phyloP scores from a whole-genome alignment of 495 filamentous ascomycete species.

The Hyaloscypha variabilis region DNA sequence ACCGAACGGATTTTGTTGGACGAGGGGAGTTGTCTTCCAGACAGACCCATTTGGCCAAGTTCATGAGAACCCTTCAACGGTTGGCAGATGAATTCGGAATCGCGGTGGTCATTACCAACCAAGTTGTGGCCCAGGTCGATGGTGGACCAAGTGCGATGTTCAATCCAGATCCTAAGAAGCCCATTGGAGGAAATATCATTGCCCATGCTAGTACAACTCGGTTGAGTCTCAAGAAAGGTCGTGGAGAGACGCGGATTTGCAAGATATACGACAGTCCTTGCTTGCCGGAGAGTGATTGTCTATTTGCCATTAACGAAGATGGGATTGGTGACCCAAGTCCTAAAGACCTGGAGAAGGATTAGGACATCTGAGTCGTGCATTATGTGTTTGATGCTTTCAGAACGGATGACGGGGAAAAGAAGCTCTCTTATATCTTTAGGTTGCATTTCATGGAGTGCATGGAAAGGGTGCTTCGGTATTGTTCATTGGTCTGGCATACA shows the following conservation, averaged over 20 bases:
- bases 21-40: conserved; percentile 89
- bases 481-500: background rate
- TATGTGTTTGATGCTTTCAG: background rate
- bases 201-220: conserved; percentile 92
- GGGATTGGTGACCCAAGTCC: conserved; percentile 95
- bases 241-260: conserved; percentile 93
- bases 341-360: conserved; percentile 87
- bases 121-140: conserved; percentile 97
- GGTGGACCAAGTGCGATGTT: conserved; percentile 96
- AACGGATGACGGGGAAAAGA: conserved; percentile 7
- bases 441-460: conserved; percentile 20
- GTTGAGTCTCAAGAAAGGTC: conserved; percentile 90
- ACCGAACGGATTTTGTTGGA: conserved; percentile 93
- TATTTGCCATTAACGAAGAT: conserved; percentile 96
- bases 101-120: conserved; percentile 97
- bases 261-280: conserved; percentile 99
- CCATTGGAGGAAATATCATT: conserved; percentile 98
- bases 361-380: background rate
- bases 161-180: conserved; percentile 98
- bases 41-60: conserved; percentile 94
- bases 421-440: conserved; percentile 16
- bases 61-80: conserved; percentile 91
- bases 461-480: conserved; percentile 11
- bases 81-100: conserved; percentile 98
- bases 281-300: conserved; percentile 91